Base-by-base conservation (phyloP, 176 grass and related monocot species). In the Elymus sibiricus region DNA sequence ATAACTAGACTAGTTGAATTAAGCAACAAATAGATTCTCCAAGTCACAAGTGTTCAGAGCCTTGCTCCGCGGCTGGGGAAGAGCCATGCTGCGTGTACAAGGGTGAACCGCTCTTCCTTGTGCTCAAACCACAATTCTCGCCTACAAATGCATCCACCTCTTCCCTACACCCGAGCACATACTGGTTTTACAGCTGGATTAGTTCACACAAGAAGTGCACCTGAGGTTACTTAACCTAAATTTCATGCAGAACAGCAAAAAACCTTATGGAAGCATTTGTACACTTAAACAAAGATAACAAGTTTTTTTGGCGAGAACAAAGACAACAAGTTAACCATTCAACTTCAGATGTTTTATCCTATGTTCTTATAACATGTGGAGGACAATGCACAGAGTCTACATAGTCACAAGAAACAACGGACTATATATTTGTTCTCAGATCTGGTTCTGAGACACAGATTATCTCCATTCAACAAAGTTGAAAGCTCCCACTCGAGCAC, bases 201-300 rank as follows among this genome's bases (percentile, higher is more conserved):
- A 90, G 55, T 83, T 81, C 14, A 73, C 62, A 15, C 43, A 78
- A 83, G 24, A 79, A 74, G 22, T 76, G 43, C 28, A 40, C 42
- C 19, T 49, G 22, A 7, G 32, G 83, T 55, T 85, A 77, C 42
- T 67, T 77, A 63, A 77, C 42, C 83, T 66, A 31, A 83, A 83
- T 43, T 24, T 6, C 24, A 3, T 43, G 60, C 34, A 72, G 4
- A 27, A 74, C 43, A 12, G 11, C 15, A 9, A 81, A 66, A 47
- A 70, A 73, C 27, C 35, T 46, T 27, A 62, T 63, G 27, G 43
- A 80, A 61, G 53, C 55, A 80, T 71, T 71, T 46, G 27, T 15
- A 34, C 19, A 21, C 5, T 70, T 38, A 19, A 70, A 38, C 31
- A 38, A 66, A 62, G 72, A 76, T 77, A 83, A 37, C 7, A 46